Base-by-base conservation (phyloP, 108 stramenopile species). In the Asterionellopsis glacialis region DNA sequence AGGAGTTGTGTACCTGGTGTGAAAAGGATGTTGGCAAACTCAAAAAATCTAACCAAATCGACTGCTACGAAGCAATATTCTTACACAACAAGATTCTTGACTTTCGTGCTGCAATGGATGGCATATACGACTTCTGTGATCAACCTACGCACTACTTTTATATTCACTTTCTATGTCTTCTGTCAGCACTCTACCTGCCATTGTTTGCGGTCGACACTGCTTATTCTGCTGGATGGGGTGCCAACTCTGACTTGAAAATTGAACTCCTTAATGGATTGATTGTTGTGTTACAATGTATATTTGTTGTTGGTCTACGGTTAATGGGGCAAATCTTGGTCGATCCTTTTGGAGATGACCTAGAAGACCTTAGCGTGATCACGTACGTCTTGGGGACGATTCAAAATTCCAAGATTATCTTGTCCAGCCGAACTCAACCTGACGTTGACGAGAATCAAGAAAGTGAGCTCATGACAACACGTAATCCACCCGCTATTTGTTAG, bases 341-440 rank as follows among this genome's bases (percentile, higher is more conserved):
- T 33, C 33, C 33, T 33, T 33, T 5, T 33, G 33, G 33, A 33
- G 71, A 50, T 38, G 77, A 79, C 41, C 41, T 74, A 49, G 68
- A 69, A 33, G 77, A 79, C 60, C 63, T 79, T 43, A 73, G 72
- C 38, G 77, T 79, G 1, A 59, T 74, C 23, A 33, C 18, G 41
- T 79, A 74, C 48, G 64, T 77, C 45, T 23, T 15, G 12, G 18
- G 11, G 14, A 47, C 59, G 25, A 23, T 16, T 16, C 6, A 33
- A 33, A 2, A 33, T 33, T 33, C 33, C 2, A 33, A 33, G 33
- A 7, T 7, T 33, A 33, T 33, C 33, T 33, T 33, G 2, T 33
- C 33, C 5, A 33, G 33, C 7, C 33, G 7, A 33, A 33, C 33
- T 5, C 33, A 2, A 33, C 5, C 33, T 7, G 33, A 33, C 33